Evolutionary conservation across 768 basidiomycete genomes (phyloP).

Genomic region (Lentinula lateritia): DNA sequence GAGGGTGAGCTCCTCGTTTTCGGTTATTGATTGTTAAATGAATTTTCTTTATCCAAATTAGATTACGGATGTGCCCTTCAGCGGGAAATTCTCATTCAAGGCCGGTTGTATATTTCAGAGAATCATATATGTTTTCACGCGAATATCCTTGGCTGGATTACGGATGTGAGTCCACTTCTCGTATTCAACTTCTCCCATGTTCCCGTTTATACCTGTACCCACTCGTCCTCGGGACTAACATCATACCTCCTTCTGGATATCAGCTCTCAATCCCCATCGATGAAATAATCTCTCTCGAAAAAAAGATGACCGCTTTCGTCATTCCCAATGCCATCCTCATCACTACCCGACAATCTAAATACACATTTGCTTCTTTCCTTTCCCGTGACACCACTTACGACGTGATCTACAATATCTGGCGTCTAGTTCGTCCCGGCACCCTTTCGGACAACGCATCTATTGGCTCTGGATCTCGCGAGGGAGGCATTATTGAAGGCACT

Average conservation of each 20-base stretch:
- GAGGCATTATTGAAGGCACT: slow-evolving; percentile 16
- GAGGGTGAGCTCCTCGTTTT: slow-evolving; percentile 61
- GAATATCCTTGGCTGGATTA: slow-evolving; percentile 99
- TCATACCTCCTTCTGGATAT: not conserved
- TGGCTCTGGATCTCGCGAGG: slow-evolving; percentile 31
- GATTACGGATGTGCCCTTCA: slow-evolving; percentile 98
- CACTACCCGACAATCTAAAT: slow-evolving; percentile 76
- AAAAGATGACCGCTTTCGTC: slow-evolving; percentile 96
- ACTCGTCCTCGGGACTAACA: not conserved
- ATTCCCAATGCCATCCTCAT: slow-evolving; percentile 96
- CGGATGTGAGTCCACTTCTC: slow-evolving; percentile 60
- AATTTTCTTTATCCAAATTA: slow-evolving; percentile 22
- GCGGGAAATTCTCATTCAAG: slow-evolving; percentile 94
- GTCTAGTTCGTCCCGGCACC: slow-evolving; percentile 64
- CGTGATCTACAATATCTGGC: slow-evolving; percentile 95
- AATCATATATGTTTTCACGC: slow-evolving; percentile 99
- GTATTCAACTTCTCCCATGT: not conserved
- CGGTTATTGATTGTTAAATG: not conserved
- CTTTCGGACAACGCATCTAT: slow-evolving; percentile 21
- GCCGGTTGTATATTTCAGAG: slow-evolving; percentile 93
- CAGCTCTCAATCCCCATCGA: slow-evolving; percentile 86
- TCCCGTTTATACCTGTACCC: not conserved
- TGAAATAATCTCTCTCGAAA: slow-evolving; percentile 84
- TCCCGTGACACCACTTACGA: slow-evolving; percentile 95
- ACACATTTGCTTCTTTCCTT: slow-evolving; percentile 95